These are phyloP conservation scores for Capillidium rhysosporum DNA, from an alignment of 371 early-diverging fungal species.

Conservation along the genomic window DNA sequence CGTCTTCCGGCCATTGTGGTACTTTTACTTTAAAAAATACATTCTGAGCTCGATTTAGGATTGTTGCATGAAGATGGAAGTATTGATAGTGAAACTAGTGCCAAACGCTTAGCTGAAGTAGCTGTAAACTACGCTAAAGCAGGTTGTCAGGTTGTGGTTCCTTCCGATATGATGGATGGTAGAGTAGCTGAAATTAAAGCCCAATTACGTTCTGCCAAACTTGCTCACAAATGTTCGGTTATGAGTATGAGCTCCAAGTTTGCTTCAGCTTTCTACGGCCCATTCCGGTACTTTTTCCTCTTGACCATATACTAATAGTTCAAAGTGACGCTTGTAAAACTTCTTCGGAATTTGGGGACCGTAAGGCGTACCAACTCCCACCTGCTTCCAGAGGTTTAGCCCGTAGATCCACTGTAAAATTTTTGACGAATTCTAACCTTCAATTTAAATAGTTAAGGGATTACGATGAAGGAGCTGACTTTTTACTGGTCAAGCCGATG, in stretches of 20 bases:
- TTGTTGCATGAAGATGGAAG: slow-evolving; percentile 58
- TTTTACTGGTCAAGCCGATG: slow-evolving; percentile 93
- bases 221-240: slow-evolving; percentile 57
- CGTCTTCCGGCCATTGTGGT: slow-evolving; percentile 92
- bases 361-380: slow-evolving; percentile 88
- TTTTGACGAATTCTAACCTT: not conserved
- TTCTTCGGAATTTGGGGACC: slow-evolving; percentile 76
- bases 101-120: slow-evolving; percentile 66
- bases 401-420: slow-evolving; percentile 48
- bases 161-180: slow-evolving; percentile 97
- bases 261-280: slow-evolving; percentile 86
- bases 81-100: slow-evolving; percentile 55
- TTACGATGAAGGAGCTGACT: slow-evolving; percentile 85
- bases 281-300: slow-evolving; percentile 54
- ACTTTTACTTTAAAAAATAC: not conserved
- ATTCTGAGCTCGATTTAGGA: slow-evolving; percentile 8
- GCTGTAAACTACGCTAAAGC: slow-evolving; percentile 74
- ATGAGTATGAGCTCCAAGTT: slow-evolving; percentile 94
- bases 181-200: slow-evolving; percentile 83
- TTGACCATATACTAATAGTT: not conserved
- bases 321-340: slow-evolving; percentile 80
- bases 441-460: slow-evolving; percentile 34
- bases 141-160: slow-evolving; percentile 73
- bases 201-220: slow-evolving; percentile 41
- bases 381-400: slow-evolving; percentile 74